Conservation (phyloP, 352 stramenopile species). For the Halophytophthora batemanensis region DNA sequence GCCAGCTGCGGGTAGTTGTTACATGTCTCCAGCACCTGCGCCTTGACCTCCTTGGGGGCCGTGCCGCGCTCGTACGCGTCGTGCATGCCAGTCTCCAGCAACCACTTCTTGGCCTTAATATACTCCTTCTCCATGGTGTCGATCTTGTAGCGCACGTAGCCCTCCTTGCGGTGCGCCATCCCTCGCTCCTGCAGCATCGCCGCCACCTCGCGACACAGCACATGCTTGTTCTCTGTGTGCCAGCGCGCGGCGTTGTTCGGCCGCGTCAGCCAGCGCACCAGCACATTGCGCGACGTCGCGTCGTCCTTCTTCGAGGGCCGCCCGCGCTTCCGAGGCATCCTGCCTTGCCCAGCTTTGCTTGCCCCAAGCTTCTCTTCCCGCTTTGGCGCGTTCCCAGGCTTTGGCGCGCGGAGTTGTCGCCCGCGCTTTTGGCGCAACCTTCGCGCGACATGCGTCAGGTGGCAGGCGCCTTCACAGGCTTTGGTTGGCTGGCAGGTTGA, state of each 20-base stretch:
- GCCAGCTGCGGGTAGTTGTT: slow-evolving; percentile 25
- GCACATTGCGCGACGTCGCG: no score
- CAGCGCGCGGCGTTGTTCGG: slow-evolving; percentile 36
- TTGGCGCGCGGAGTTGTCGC: no score
- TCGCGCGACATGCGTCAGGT: no score
- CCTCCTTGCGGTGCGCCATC: slow-evolving; percentile 19
- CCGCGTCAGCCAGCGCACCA: slow-evolving; percentile 29
- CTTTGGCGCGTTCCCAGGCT: no score
- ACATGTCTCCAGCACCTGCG: slow-evolving; percentile 27
- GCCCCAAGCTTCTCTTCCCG: no score
- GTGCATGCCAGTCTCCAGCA: slow-evolving; percentile 36
- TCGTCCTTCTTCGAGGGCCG: no score
- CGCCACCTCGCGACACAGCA: slow-evolving; percentile 28
- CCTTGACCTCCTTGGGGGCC: slow-evolving; percentile 25
- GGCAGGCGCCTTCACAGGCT: no score
- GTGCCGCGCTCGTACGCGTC: slow-evolving; percentile 22
- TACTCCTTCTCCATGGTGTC: slow-evolving; percentile 40
- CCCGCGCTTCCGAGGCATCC: no score
- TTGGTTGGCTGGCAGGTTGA: no score
- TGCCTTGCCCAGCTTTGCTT: no score
- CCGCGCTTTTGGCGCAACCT: no score
- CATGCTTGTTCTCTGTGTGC: slow-evolving; percentile 13
- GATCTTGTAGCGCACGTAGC: slow-evolving; percentile 32
- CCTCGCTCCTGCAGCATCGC: slow-evolving; percentile 16
- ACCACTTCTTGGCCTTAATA: slow-evolving; percentile 31